Evolutionary conservation across 192 early-diverging fungal genomes (phyloP).

Genomic region (Umbelopsis vinacea): DNA sequence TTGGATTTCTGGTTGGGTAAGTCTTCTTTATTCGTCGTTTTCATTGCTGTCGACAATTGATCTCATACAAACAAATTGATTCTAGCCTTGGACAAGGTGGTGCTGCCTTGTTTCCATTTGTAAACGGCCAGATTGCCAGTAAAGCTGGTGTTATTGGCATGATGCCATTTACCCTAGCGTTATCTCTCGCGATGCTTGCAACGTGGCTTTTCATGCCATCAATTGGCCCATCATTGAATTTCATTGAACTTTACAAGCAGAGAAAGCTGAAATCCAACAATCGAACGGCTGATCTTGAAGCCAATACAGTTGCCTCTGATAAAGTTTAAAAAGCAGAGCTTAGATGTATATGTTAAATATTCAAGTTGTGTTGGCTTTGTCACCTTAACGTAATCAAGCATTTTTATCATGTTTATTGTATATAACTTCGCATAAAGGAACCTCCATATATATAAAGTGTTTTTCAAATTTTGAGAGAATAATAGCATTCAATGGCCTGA

Average conservation of each 20-base stretch:
- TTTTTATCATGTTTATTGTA: background rate
- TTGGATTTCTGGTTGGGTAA: constrained; percentile 40
- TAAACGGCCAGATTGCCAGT: constrained; percentile 29
- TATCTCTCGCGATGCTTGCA: constrained; percentile 26
- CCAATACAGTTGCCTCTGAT: background rate
- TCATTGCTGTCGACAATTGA: too few species aligned
- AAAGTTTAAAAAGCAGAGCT: background rate
- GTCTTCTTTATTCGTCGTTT: background rate
- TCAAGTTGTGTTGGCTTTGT: too few species aligned
- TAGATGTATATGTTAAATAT: background rate
- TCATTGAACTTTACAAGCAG: background rate
- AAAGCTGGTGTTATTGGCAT: constrained; percentile 27
- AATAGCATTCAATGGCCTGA: background rate
- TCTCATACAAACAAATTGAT: too few species aligned
- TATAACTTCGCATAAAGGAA: background rate
- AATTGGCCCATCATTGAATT: constrained; percentile 9
- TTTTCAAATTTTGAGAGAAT: background rate
- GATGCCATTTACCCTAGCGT: constrained; percentile 20
- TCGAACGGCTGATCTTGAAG: background rate
- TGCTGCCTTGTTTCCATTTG: constrained; percentile 31
- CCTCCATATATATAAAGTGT: background rate
- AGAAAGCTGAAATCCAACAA: background rate
- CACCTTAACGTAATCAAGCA: too few species aligned
- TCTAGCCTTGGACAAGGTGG: constrained; percentile 31
- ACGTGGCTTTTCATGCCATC: constrained; percentile 36